These are phyloP conservation scores for Ophiocytium majus DNA, from an alignment of 352 stramenopile species.

Conservation along the genomic window DNA sequence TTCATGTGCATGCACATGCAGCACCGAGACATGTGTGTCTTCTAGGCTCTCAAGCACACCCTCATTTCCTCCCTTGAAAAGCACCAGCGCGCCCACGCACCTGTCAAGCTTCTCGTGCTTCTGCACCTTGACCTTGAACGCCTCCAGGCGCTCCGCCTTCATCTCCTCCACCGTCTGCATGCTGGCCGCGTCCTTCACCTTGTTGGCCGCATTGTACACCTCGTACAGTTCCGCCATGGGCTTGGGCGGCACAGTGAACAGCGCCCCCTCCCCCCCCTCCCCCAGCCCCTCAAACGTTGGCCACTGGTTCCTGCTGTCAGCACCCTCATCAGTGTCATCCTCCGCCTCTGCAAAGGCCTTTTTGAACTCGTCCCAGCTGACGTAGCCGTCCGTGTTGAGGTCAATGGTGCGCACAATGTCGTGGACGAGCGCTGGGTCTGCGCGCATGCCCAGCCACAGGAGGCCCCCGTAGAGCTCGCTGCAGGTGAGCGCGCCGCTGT, in stretches of 20 bases:
- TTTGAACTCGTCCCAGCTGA: constrained; percentile 86
- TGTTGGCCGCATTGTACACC: constrained; percentile 11
- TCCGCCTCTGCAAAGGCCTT: constrained; percentile 68
- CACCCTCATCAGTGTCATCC: constrained; percentile 55
- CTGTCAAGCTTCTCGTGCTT: constrained; percentile 51
- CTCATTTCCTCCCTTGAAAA: too few species aligned
- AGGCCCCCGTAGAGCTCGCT: constrained; percentile 77
- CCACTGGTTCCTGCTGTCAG: constrained; percentile 58
- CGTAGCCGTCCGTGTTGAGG: constrained; percentile 75
- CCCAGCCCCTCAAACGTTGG: constrained; percentile 47
- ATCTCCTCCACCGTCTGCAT: constrained; percentile 43
- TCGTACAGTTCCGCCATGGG: constrained; percentile 57
- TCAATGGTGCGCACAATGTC: constrained; percentile 79
- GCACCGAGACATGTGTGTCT: too few species aligned
- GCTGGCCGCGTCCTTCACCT: background rate
- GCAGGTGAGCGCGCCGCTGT: constrained; percentile 75
- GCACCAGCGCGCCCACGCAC: background rate
- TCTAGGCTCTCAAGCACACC: too few species aligned
- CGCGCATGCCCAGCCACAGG: constrained; percentile 71
- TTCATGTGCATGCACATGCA: too few species aligned
- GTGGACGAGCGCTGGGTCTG: constrained; percentile 54
- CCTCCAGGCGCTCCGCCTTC: constrained; percentile 40
- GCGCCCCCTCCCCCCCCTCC: constrained; percentile 26
- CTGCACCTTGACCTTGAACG: constrained; percentile 56
- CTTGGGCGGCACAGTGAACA: constrained; percentile 58